Evolutionary conservation across 805 yeast genomes (phyloP).

Genomic region (Candida caryicola): DNA sequence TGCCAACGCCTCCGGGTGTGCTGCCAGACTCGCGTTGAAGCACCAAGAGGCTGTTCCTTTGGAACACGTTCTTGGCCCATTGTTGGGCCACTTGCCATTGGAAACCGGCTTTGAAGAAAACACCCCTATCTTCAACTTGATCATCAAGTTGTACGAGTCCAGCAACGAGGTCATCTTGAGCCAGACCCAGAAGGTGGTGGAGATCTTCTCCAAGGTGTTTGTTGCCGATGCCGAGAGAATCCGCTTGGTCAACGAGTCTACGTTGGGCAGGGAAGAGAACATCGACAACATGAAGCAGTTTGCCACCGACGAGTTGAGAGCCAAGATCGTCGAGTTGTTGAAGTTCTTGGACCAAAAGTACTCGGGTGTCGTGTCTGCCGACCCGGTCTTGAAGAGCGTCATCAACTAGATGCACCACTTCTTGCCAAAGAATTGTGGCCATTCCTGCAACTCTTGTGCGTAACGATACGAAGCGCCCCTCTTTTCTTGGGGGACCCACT

Average conservation of each 20-base stretch:
- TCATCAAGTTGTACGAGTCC: constrained; percentile 67
- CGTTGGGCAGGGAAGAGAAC: constrained; percentile 83
- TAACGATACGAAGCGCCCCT: too few species aligned
- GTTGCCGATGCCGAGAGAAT: constrained; percentile 72
- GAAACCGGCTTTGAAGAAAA: constrained; percentile 90
- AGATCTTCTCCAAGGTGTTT: constrained; percentile 67
- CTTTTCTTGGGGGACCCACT: too few species aligned
- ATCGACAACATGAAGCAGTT: constrained; percentile 78
- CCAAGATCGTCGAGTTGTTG: constrained; percentile 65
- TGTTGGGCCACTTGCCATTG: constrained; percentile 79
- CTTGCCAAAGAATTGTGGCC: too few species aligned
- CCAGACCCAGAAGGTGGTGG: constrained; percentile 63
- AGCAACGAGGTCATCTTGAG: constrained; percentile 52
- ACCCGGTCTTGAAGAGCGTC: constrained; percentile 45
- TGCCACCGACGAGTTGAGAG: constrained; percentile 62
- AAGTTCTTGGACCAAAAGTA: constrained; percentile 66
- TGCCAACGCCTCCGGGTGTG: constrained; percentile 97
- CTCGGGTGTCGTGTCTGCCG: constrained; percentile 59
- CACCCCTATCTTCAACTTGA: constrained; percentile 78
- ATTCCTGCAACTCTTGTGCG: too few species aligned
- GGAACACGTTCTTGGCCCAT: constrained; percentile 66
- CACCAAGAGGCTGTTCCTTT: constrained; percentile 72
- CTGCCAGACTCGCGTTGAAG: constrained; percentile 82
- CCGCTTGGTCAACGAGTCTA: constrained; percentile 66
- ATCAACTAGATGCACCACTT: too few species aligned